Evolutionary conservation across 108 stramenopile species (phyloP).

Genomic region (Nitzschia palea): DNA sequence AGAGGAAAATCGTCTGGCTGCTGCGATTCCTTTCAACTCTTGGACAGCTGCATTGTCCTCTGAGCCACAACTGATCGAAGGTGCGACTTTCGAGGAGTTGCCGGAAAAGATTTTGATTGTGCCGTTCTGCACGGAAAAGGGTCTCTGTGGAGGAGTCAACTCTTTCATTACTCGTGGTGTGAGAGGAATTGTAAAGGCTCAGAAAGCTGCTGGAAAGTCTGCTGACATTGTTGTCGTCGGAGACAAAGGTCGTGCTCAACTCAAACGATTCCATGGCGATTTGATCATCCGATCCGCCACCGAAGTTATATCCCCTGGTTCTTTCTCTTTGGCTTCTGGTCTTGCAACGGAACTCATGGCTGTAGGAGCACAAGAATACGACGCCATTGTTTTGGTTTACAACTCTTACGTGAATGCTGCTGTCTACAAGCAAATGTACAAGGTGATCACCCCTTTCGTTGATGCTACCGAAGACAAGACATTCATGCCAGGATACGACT

Average conservation of each 20-base stretch:
- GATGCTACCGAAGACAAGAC: slow-evolving; percentile 63
- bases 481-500: slow-evolving; percentile 89
- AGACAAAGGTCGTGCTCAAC: slow-evolving; percentile 96
- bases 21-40: slow-evolving; percentile 76
- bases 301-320: slow-evolving; percentile 78
- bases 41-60: slow-evolving; percentile 71
- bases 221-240: slow-evolving; percentile 91
- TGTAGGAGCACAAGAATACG: slow-evolving; percentile 71
- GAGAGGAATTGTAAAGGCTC: slow-evolving; percentile 54
- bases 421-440: slow-evolving; percentile 86
- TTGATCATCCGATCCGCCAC: slow-evolving; percentile 68
- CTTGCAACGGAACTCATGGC: slow-evolving; percentile 81
- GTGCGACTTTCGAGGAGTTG: slow-evolving; percentile 78
- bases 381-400: slow-evolving; percentile 82
- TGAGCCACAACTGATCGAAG: slow-evolving; percentile 56
- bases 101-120: slow-evolving; percentile 91
- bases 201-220: slow-evolving; percentile 83
- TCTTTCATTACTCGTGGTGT: slow-evolving; percentile 89
- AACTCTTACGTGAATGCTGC: slow-evolving; percentile 86
- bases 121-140: slow-evolving; percentile 94
- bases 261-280: slow-evolving; percentile 73
- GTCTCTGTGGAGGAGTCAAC: slow-evolving; percentile 99
- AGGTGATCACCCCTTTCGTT: slow-evolving; percentile 72
- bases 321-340: slow-evolving; percentile 76
- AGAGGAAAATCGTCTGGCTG: slow-evolving; percentile 81